These are phyloP conservation scores for Posidonia oceanica DNA, from an alignment of 116 monocot genomes.

Conservation along the genomic window DNA sequence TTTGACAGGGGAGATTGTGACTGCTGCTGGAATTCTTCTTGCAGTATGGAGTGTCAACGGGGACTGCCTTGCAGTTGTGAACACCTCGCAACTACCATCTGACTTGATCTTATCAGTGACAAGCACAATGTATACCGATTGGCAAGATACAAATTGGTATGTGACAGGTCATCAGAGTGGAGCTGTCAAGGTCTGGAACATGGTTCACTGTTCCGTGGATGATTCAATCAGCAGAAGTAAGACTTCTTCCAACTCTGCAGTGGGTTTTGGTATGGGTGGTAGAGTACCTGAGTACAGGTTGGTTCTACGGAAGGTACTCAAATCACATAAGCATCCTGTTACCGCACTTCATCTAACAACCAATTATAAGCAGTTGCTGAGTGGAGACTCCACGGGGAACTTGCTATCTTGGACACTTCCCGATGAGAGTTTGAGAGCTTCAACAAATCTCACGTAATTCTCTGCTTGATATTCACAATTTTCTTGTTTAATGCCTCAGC, in stretches of 20 bases:
- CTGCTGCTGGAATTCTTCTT: slow-evolving; percentile 77
- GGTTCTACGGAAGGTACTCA: slow-evolving; percentile 69
- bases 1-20: slow-evolving; percentile 79
- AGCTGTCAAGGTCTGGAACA: slow-evolving; percentile 97
- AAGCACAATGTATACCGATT: slow-evolving; percentile 55
- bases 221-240: slow-evolving; percentile 22
- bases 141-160: slow-evolving; percentile 91
- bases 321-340: slow-evolving; percentile 82
- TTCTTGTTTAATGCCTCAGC: no score
- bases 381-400: slow-evolving; percentile 68
- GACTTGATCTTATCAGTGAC: slow-evolving; percentile 74
- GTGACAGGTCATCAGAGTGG: slow-evolving; percentile 98
- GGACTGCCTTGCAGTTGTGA: slow-evolving; percentile 88
- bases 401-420: slow-evolving; percentile 85
- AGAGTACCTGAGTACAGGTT: slow-evolving; percentile 59
- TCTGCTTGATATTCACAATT: no score
- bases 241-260: slow-evolving; percentile 10
- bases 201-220: slow-evolving; percentile 53
- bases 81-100: slow-evolving; percentile 93
- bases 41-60: slow-evolving; percentile 98
- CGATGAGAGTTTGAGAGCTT: slow-evolving; percentile 49
- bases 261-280: slow-evolving; percentile 22
- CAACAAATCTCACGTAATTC: background rate
- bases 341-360: slow-evolving; percentile 65
- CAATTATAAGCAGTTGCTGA: slow-evolving; percentile 82